phyloP scores from a whole-genome alignment of 192 early-diverging fungal species.

The Podila verticillata region DNA sequence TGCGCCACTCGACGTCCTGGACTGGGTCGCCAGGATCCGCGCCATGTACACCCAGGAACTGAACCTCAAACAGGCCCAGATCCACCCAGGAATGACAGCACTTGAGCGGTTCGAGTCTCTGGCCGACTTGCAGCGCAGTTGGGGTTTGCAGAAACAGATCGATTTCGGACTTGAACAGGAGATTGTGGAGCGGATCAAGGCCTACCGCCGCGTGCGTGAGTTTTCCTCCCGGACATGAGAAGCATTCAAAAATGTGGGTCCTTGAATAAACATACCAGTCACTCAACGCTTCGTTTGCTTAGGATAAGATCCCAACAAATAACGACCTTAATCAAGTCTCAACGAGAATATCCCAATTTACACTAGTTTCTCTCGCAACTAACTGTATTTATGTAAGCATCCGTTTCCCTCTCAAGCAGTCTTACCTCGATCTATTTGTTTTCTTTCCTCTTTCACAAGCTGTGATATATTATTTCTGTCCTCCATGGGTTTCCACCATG shows the following conservation, averaged over 20 bases:
- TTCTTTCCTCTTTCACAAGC: too few relatives aligned
- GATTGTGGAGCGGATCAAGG: conserved; percentile 47
- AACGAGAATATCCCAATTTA: too few relatives aligned
- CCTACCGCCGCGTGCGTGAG: conserved; percentile 43
- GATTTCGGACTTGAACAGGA: conserved; percentile 48
- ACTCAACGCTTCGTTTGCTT: not conserved
- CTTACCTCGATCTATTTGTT: too few relatives aligned
- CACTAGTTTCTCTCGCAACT: too few relatives aligned
- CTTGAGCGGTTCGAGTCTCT: conserved; percentile 31
- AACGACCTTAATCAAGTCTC: not conserved
- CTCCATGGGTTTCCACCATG: conserved; percentile 5
- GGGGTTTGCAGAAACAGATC: conserved; percentile 35
- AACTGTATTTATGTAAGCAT: too few relatives aligned
- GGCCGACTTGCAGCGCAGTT: conserved; percentile 27
- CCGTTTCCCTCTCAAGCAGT: too few relatives aligned
- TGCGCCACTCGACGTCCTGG: conserved; percentile 35
- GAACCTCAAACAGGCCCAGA: conserved; percentile 32
- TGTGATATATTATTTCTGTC: too few relatives aligned
- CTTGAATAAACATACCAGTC: not conserved
- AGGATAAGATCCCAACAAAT: too few relatives aligned
- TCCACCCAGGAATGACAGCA: conserved; percentile 26
- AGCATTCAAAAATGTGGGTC: not conserved
- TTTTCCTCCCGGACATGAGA: conserved; percentile 22
- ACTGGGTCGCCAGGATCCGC: conserved; percentile 41
- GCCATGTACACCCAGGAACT: conserved; percentile 43